Percentiles rank a stretch among this genome's conserved stretches.
Evolutionary conservation across 2,329 filamentous ascomycete species (phyloP).

Genomic region (Diaporthe batatas): DNA sequence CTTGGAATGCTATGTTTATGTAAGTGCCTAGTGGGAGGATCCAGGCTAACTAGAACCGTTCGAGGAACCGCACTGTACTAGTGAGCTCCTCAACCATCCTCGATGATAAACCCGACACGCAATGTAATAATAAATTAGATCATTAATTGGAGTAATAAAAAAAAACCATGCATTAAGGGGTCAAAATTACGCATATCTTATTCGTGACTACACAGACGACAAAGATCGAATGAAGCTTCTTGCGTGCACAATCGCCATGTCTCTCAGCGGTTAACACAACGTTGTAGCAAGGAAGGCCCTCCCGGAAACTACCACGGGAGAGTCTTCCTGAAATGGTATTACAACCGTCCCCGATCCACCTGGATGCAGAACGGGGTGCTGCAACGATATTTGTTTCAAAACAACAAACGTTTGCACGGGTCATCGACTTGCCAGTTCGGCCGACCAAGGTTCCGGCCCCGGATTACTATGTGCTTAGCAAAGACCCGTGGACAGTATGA

Average conservation of each 20-base stretch:
- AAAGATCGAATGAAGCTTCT: constrained; percentile 22
- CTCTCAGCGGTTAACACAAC: background rate
- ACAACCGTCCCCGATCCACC: background rate
- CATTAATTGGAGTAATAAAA: fast-evolving
- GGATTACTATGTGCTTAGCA: background rate
- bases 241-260: background rate
- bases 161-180: background rate
- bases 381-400: constrained; percentile 19
- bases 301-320: constrained; percentile 1
- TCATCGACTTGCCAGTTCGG: constrained; percentile 29
- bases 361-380: constrained; percentile 3
- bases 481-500: background rate
- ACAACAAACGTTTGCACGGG: constrained; percentile 23
- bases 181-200: background rate
- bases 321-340: background rate
- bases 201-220: background rate
- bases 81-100: too few relatives aligned
- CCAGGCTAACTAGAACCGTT: background rate
- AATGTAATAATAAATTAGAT: background rate
- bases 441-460: background rate
- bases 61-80: background rate
- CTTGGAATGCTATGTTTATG: background rate
- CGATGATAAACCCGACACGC: background rate
- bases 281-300: background rate
- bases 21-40: background rate